Percentiles rank a stretch among this genome's conserved stretches.
phyloP scores from a whole-genome alignment of 352 stramenopile genomes.

The Phytopythium boreale region DNA sequence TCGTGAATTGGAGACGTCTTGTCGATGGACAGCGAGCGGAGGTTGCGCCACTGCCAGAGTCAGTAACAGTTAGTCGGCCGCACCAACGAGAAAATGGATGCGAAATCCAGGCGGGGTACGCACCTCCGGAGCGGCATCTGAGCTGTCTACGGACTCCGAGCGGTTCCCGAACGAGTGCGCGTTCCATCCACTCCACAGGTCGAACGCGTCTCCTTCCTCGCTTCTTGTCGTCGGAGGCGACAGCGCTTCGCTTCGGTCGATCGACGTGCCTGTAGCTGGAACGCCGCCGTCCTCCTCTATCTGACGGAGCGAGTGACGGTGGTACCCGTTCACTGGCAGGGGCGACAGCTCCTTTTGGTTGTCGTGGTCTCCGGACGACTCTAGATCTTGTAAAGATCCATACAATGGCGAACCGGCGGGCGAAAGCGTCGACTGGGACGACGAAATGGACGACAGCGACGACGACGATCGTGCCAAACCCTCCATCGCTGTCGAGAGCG shows the following conservation, averaged over 20 bases:
- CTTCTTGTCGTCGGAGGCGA: background rate
- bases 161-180: slow-evolving; percentile 29
- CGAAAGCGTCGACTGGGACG: slow-evolving; percentile 26
- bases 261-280: no score
- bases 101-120: background rate
- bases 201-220: slow-evolving; percentile 18
- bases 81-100: background rate
- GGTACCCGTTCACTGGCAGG: background rate
- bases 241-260: background rate
- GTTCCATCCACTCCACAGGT: slow-evolving; percentile 40
- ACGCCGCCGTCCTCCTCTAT: background rate
- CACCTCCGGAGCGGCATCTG: slow-evolving; percentile 7
- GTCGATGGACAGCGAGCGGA: slow-evolving; percentile 41
- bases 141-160: slow-evolving; percentile 18
- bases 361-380: background rate
- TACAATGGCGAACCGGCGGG: slow-evolving; percentile 19
- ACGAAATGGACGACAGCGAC: slow-evolving; percentile 12
- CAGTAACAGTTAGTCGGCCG: background rate
- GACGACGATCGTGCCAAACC: background rate
- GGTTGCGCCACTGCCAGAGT: slow-evolving; percentile 23
- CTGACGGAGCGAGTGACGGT: background rate
- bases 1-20: slow-evolving; percentile 8
- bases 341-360: slow-evolving; percentile 1
- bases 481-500: background rate
- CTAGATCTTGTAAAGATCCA: background rate